A percentile compares a stretch with the other conserved stretches of the same genome.
Conservation (phyloP, 75 land plant genomes). For the Pinus taeda region DNA sequence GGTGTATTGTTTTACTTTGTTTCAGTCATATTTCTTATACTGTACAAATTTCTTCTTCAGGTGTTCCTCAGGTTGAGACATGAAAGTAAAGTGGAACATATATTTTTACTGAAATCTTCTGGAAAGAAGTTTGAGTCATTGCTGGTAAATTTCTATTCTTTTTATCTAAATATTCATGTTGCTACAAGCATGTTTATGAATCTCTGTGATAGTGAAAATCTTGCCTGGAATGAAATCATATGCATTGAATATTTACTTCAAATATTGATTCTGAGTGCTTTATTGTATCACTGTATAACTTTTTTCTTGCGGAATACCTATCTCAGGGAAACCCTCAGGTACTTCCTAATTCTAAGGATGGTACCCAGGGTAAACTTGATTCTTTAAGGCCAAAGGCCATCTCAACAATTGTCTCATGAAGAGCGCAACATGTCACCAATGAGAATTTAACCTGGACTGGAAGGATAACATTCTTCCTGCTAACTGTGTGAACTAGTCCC, state of each 20-base stretch:
- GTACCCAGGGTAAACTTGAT: too few species aligned
- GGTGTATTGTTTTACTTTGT: neutral
- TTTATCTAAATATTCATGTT: neutral
- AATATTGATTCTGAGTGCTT: neutral
- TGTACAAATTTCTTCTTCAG: constrained; percentile 28
- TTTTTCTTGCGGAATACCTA: too few species aligned
- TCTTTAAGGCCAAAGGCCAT: too few species aligned
- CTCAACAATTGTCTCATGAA: too few species aligned
- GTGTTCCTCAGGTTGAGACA: constrained; percentile 74
- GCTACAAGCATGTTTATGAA: neutral
- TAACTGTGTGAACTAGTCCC: too few species aligned
- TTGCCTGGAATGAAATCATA: neutral
- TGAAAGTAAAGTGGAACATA: constrained; percentile 72
- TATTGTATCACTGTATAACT: too few species aligned
- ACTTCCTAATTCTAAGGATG: too few species aligned
- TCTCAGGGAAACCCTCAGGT: too few species aligned
- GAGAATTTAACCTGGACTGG: too few species aligned
- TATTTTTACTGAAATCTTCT: constrained; percentile 52
- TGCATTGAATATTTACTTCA: neutral
- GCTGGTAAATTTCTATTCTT: constrained; percentile 33
- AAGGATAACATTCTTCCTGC: too few species aligned
- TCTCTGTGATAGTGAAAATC: neutral
- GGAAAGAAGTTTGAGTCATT: constrained; percentile 47
- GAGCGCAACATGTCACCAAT: too few species aligned
- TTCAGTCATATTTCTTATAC: neutral